Evolutionary conservation across 805 yeast species (phyloP), one percentile per base, ranked within the genome.

Genomic region (Candida silvicultrix): DNA sequence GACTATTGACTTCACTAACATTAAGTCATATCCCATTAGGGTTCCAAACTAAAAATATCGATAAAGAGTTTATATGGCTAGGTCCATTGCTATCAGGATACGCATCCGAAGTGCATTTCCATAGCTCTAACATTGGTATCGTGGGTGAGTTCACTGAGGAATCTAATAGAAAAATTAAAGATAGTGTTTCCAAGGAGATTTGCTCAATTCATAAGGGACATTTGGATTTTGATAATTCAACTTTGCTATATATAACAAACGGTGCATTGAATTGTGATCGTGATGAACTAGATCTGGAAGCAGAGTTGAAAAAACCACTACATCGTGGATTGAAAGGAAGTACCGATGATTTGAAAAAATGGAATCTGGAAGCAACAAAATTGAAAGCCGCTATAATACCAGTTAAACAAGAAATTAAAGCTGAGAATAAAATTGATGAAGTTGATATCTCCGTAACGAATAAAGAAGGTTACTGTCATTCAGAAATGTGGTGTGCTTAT

Each of bases 11-110:
- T 14, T 47, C 65, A 7, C 46, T 35, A 19, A 51, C 45, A 15
- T 52, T 55, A 46, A 58, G 39, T 41, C 52, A 44, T 43, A 50
- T 40, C 43, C 54, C 42, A 40, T 45, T 40, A 40, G 49, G 18
- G 51, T 58, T 23, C n/a, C 41, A 37, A 47, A 63, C 49, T 49
- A 57, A 41, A 60, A 66, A 18, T 59, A 57, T 56, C 51, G 58
- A 46, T 15, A 10, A 35, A 2, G 70, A 67, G 42, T 50, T 60
- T 28, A 52, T 63, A 36, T 67, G 64, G 66, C 39, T 67, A 4
- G 69, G 68, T 10, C 67, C 56, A 25, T 46, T 50, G 6, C 28
- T 56, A 0, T 47, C 55, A 16, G 54, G 59, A 22, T 41, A 42
- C 14, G 23, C 50, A 25, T 52, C 51, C 36, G 46, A 45, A 12